phyloP scores from a whole-genome alignment of 768 basidiomycete genomes.

The Mycena haematopus region DNA sequence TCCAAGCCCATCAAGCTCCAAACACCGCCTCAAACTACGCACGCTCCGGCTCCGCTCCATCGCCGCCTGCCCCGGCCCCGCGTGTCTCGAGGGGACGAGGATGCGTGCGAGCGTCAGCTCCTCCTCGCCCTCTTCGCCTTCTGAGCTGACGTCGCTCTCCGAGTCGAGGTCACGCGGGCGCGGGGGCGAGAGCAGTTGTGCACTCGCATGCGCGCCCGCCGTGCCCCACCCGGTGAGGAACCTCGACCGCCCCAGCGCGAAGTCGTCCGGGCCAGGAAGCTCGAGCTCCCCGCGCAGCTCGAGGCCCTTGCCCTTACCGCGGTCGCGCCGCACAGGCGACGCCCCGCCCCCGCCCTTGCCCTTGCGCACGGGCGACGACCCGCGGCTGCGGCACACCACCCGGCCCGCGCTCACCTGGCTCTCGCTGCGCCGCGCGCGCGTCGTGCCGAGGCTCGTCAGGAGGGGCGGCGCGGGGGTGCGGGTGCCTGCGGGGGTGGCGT shows the following conservation, averaged over 20 bases:
- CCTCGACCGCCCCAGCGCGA: constrained; percentile 26
- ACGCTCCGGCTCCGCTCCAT: constrained; percentile 29
- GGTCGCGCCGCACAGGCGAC: too few species aligned
- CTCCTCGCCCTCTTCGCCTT: constrained; percentile 31
- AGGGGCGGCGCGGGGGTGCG: constrained; percentile 20
- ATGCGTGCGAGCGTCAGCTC: constrained; percentile 30
- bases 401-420: constrained; percentile 28
- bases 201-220: constrained; percentile 9
- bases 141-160: constrained; percentile 27
- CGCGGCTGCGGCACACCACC: constrained; percentile 30
- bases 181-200: constrained; percentile 27
- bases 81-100: constrained; percentile 24
- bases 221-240: constrained; percentile 25
- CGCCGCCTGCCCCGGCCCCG: constrained; percentile 15
- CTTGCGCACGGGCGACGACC: constrained; percentile 30
- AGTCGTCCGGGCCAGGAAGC: constrained; percentile 16
- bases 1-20: constrained; percentile 27
- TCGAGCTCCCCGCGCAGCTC: constrained; percentile 26
- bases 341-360: too few species aligned
- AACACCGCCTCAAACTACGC: constrained; percentile 28
- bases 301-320: constrained; percentile 29
- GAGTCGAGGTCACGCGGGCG: constrained; percentile 20
- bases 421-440: constrained; percentile 27
- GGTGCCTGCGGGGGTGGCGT: too few species aligned
- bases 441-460: constrained; percentile 19